Base-by-base conservation (phyloP, 768 basidiomycete genomes). In the Daedaleopsis nitida region DNA sequence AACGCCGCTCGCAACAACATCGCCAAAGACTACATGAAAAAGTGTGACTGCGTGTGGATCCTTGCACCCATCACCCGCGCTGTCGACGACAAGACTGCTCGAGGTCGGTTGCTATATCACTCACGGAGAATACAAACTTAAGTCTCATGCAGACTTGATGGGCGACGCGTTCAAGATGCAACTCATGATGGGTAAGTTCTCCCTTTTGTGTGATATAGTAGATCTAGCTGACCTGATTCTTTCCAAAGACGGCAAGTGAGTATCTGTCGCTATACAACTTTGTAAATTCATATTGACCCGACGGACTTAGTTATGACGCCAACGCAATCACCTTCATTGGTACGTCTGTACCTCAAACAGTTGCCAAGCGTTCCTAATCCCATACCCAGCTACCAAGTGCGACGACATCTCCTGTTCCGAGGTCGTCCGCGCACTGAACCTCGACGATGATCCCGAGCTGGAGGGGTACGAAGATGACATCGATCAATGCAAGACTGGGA, bases 1-100 rank as follows among this genome's bases (percentile, higher is more conserved):
- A 88, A 88, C 67, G 84, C 84, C 12, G 86, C 86, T 14, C 75
- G 85, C 57, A 83, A 83, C 68, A 82, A 75, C 51, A 86, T 88
- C 47, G 84, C 86, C 2, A 85, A 85, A 68, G 79, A 83, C 34
- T 87, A 86, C 69, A 85, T 87, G 84, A 87, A 87, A 68, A 86
- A 83, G 58, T 83, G 81, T 55, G 75, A 84, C 50, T 85, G 82
- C 56, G 81, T 86, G 38, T 88, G 85, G 85, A 84, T 87, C 65
- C 69, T 87, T n/a, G 86, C 86, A 2, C 85, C 86, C 4, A 86
- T 87, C 51, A 84, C 80, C 1, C 68, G 85, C 16, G 86, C 86
- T 39, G 85, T 88, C 1, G 85, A 87, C 62, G 85, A 86, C 64
- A 86, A 86, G 72, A 83, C 83, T 5, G 86, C 86, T 0, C 77